Percentiles rank a stretch among this genome's conserved stretches.
Evolutionary conservation across 2,329 filamentous ascomycete species (phyloP).

Genomic region (Dactylonectria estremocensis): DNA sequence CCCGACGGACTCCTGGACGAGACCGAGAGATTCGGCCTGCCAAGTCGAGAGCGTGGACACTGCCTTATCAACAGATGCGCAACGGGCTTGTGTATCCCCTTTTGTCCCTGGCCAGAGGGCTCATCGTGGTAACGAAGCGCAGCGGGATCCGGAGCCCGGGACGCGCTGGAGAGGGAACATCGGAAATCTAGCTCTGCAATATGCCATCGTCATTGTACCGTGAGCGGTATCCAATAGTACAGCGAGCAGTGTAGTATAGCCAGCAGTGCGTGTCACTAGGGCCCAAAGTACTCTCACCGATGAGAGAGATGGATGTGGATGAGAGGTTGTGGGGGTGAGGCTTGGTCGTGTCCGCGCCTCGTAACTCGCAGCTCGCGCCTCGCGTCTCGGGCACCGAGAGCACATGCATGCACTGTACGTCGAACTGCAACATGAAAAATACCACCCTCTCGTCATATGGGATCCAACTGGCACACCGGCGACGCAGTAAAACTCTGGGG

Average conservation of each 20-base stretch:
- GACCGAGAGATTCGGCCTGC: slow-evolving; percentile 24
- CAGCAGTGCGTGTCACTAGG: neutral
- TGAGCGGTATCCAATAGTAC: neutral
- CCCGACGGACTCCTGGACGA: slow-evolving; percentile 25
- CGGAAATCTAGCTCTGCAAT: neutral
- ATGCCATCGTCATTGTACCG: slow-evolving; percentile 5
- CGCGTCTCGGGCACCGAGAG: slow-evolving; percentile 1
- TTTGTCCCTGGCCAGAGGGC: slow-evolving; percentile 7
- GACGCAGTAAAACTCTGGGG: no score
- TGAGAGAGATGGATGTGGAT: neutral
- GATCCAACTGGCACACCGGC: no score
- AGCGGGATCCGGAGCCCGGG: slow-evolving; percentile 44
- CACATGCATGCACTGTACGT: neutral
- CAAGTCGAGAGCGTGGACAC: slow-evolving; percentile 3
- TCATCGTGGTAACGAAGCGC: slow-evolving; percentile 3
- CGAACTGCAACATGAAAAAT: neutral
- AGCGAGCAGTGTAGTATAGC: neutral
- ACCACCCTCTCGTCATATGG: neutral
- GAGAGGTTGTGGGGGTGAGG: neutral
- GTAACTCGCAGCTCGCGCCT: neutral
- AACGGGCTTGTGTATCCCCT: slow-evolving; percentile 36
- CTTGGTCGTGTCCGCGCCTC: slow-evolving; percentile 2
- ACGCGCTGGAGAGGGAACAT: slow-evolving; percentile 1
- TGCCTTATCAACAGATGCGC: slow-evolving; percentile 25
- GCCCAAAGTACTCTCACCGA: neutral